A percentile compares a stretch with the other conserved stretches of the same genome.
Evolutionary conservation across 2,329 filamentous ascomycete species (phyloP).

Genomic region (Aureobasidium subglaciale): DNA sequence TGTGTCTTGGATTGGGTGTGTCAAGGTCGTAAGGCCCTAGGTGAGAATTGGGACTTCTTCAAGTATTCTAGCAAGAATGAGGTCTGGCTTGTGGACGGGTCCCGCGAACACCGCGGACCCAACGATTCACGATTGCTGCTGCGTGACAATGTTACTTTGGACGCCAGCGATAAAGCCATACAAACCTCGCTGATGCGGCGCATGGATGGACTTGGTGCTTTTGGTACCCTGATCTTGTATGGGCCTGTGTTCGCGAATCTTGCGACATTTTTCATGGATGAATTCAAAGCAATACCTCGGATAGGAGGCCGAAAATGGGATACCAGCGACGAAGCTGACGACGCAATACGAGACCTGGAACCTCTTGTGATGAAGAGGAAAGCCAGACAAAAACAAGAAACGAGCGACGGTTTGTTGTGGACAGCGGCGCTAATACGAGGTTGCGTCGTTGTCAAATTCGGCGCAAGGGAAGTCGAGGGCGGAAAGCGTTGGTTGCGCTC

Average conservation of each 20-base stretch:
- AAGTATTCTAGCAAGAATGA: constrained; percentile 82
- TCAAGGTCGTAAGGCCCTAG: constrained; percentile 73
- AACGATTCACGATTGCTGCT: constrained; percentile 53
- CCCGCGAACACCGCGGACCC: constrained; percentile 29
- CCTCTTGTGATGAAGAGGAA: constrained; percentile 40
- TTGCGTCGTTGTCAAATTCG: constrained; percentile 88
- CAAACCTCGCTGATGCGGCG: constrained; percentile 36
- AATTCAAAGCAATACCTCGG: constrained; percentile 71
- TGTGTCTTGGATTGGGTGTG: constrained; percentile 93
- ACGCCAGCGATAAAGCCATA: constrained; percentile 37
- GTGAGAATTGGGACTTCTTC: constrained; percentile 80
- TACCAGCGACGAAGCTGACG: constrained; percentile 31
- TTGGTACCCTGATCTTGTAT: constrained; percentile 78
- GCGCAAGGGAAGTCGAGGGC: constrained; percentile 71
- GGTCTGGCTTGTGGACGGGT: constrained; percentile 53
- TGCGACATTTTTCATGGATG: constrained; percentile 66
- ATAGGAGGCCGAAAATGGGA: constrained; percentile 76
- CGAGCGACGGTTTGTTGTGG: constrained; percentile 61
- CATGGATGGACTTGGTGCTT: constrained; percentile 68
- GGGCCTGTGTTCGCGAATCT: constrained; percentile 62
- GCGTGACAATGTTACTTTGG: constrained; percentile 76
- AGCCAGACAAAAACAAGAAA: constrained; percentile 53
- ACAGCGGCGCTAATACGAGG: constrained; percentile 73
- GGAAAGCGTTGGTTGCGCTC: constrained; percentile 71
- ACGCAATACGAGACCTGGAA: constrained; percentile 26